phyloP scores from a whole-genome alignment of 805 yeast species.

The Saccharomycopsis sp. region DNA sequence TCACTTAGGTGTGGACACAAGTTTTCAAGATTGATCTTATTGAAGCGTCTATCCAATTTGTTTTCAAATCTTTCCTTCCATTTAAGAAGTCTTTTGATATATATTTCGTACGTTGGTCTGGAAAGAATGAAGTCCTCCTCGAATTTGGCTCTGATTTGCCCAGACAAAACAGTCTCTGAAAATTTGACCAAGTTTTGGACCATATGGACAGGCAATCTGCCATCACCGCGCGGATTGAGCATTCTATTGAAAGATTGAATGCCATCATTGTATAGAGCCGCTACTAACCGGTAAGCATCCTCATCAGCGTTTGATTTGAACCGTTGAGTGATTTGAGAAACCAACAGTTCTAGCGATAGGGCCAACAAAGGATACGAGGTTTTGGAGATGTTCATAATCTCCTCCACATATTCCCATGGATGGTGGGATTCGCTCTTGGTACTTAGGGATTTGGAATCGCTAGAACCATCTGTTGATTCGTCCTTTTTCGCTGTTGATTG shows the following conservation, averaged over 20 bases:
- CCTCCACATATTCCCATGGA: constrained; percentile 92
- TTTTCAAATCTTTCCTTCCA: constrained; percentile 95
- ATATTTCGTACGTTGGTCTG: constrained; percentile 83
- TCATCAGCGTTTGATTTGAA: constrained; percentile 93
- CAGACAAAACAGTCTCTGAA: constrained; percentile 89
- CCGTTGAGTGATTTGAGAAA: constrained; percentile 89
- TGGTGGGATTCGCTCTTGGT: constrained; percentile 31
- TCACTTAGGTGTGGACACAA: constrained; percentile 93
- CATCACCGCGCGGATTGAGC: constrained; percentile 82
- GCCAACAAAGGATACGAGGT: constrained; percentile 95
- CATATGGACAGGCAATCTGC: constrained; percentile 82
- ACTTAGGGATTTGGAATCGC: background rate
- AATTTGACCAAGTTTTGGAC: constrained; percentile 82
- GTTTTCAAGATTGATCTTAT: constrained; percentile 75
- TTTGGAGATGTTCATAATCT: constrained; percentile 88
- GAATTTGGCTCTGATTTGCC: constrained; percentile 81
- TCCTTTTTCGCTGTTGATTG: constrained; percentile 22
- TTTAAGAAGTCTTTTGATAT: constrained; percentile 71
- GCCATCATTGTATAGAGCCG: constrained; percentile 89
- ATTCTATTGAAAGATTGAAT: constrained; percentile 82
- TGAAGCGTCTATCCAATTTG: constrained; percentile 78
- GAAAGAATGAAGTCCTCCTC: constrained; percentile 83
- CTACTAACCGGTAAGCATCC: constrained; percentile 89
- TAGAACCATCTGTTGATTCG: constrained; percentile 7
- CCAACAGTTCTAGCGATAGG: constrained; percentile 85